Conservation (phyloP, 768 basidiomycete genomes). For the Lepiota brunneoincarnata region DNA sequence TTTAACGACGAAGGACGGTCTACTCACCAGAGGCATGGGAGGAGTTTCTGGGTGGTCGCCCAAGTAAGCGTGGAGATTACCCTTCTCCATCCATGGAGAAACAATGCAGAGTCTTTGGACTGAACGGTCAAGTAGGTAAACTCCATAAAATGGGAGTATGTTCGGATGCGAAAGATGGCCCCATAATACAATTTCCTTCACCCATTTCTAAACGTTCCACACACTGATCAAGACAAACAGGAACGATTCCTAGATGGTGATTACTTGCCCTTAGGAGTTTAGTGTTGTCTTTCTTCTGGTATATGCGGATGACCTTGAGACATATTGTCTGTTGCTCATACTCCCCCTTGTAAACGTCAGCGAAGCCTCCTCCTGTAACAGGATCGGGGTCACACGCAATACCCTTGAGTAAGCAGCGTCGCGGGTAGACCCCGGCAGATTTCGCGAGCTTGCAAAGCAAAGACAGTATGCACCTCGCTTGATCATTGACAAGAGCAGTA, state of each 20-base stretch:
- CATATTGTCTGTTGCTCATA: neutral
- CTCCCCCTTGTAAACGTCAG: neutral
- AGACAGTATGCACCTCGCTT: neutral
- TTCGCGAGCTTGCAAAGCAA: slow-evolving; percentile 5
- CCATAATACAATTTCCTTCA: slow-evolving; percentile 30
- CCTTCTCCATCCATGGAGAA: slow-evolving; percentile 20
- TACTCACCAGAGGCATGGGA: slow-evolving; percentile 16
- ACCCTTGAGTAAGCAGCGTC: neutral
- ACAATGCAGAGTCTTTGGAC: slow-evolving; percentile 13
- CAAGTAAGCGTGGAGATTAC: slow-evolving; percentile 17
- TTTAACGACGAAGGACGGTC: neutral
- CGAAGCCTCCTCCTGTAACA: neutral
- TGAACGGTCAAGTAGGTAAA: slow-evolving; percentile 17
- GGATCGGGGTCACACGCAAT: neutral
- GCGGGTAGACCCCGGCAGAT: neutral
- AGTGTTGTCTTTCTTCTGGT: neutral
- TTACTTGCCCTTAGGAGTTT: neutral
- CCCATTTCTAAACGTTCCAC: neutral
- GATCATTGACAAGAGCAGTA: too few relatives aligned
- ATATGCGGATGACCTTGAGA: slow-evolving; percentile 11
- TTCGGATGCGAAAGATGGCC: slow-evolving; percentile 30
- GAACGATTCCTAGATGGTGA: neutral
- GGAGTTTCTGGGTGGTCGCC: slow-evolving; percentile 2
- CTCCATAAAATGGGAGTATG: slow-evolving; percentile 32
- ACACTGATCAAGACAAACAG: neutral